Base-by-base conservation (phyloP, 2,329 filamentous ascomycete genomes). In the Kalmusia sp. region DNA sequence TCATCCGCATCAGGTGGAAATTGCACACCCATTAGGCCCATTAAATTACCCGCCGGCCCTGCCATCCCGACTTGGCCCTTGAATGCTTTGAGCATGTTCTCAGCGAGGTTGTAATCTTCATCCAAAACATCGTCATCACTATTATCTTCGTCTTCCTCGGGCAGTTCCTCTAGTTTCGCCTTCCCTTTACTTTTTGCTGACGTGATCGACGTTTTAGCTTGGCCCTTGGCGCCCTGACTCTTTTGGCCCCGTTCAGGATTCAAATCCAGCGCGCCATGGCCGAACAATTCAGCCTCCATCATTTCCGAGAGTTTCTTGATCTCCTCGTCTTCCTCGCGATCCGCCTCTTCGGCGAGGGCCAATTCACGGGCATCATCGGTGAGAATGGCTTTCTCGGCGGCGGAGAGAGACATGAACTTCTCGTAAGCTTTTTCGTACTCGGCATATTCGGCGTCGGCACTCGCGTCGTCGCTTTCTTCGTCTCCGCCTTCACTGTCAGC, bases 1-100 rank as follows among this genome's bases (percentile, higher is more conserved):
- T 85, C 82, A 22, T 84, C 87, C 55, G 93, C 91, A 65, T 96
- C 92, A 54, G 90, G 82, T 0, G 93, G 93, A 54, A 97, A 79
- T 34, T 85, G 82, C 60, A 97, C 80, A 0, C 92, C 92, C 88
- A 98, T 89, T 77, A 96, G 84, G 6, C 87, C 88, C 66, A 99
- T 82, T 55, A 99, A 79, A 70, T 97, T 98, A 1, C 93, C 87
- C 2, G 90, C 90, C 1, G 95, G 95, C 0, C 95, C 95, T 27
- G 91, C 82, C 79, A 89, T 85, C 11, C 95, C 95, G 15, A 82
- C 91, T 72, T 98, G 93, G 14, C 90, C 88, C 69, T 96, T 96
- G 76, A 99, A 93, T 64, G 91, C 93, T 72, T 97, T 92, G 1
- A 99, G 80, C 49, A 99, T 80, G 67, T 98, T 98, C 72, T 90